Base-by-base conservation (phyloP, 805 yeast species). In the Pichia thaimueangensis region DNA sequence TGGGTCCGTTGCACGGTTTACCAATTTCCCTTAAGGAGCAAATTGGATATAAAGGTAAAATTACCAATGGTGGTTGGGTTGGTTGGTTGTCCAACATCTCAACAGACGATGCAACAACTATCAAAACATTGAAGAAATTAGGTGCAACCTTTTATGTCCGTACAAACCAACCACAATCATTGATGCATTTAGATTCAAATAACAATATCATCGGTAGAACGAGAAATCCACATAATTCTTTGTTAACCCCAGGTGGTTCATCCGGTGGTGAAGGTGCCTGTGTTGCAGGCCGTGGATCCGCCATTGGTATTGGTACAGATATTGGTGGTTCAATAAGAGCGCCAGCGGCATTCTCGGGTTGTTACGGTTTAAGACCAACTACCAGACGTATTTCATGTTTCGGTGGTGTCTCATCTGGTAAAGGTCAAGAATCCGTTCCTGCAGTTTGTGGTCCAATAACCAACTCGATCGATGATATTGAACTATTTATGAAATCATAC, bases 211-310 rank as follows among this genome's bases (percentile, higher is more conserved):
- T 67, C 34, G 86, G 85, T 6, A 65, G 76, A 48, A 68, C 83
- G 6, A 65, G 73, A 55, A 80, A 80, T 55, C 75, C 84, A 1
- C 62, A 65, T 59, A 80, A 81, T 50, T 65, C 78, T 30, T 60
- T 69, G 21, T 64, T 79, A 45, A 73, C 82, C 16, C 70, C 82
- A 3, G 86, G 87, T 48, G 87, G 87, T n/a, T 76, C 83, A 1
- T 76, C 84, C 4, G 81, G 83, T 30, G 87, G 87, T 47, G 87
- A 80, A 58, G 84, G 86, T 49, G 78, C 83, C 0, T 57, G 76
- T 47, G 73, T 78, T 40, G 76, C 74, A 2, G 69, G 75, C 57
- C 73, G 70, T 41, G 86, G 77, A 6, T 75, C 84, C 16, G 73
- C 78, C 1, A 49, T 81, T 33, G 89, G 55, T 42, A 45, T 53